Evolutionary conservation across 2,329 filamentous ascomycete genomes (phyloP).

Genomic region (Diplodia intermedia): DNA sequence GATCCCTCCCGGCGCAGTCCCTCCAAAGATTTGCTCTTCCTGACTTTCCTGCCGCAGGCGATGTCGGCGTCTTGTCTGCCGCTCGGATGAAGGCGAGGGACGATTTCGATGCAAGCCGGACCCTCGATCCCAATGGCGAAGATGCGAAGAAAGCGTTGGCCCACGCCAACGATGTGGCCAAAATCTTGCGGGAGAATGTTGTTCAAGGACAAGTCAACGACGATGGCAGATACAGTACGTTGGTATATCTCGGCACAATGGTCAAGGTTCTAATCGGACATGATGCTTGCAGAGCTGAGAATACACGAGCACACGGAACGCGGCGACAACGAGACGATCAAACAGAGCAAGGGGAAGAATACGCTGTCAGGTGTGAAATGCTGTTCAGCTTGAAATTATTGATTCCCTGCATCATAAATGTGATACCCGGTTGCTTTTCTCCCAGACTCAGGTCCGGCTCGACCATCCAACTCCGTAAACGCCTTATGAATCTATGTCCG

Average conservation of each 20-base stretch:
- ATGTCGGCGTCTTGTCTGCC: slow-evolving; percentile 70
- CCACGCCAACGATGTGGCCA: slow-evolving; percentile 82
- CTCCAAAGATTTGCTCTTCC: background rate
- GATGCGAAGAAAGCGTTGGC: slow-evolving; percentile 70
- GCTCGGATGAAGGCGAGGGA: slow-evolving; percentile 75
- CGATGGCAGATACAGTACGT: slow-evolving; percentile 67
- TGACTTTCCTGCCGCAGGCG: slow-evolving; percentile 62
- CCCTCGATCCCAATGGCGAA: slow-evolving; percentile 63
- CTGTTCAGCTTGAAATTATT: slow-evolving; percentile 43
- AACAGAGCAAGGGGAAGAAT: slow-evolving; percentile 61
- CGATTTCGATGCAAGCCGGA: slow-evolving; percentile 73
- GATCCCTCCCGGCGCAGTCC: slow-evolving; percentile 17
- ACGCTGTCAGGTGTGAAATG: slow-evolving; percentile 46
- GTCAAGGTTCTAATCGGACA: slow-evolving; percentile 32
- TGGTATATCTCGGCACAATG: background rate
- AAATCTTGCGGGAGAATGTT: slow-evolving; percentile 80
- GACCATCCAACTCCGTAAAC: slow-evolving; percentile 37
- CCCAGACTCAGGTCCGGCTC: background rate
- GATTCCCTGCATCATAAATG: slow-evolving; percentile 13
- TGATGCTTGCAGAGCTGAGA: slow-evolving; percentile 68
- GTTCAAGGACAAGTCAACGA: slow-evolving; percentile 73
- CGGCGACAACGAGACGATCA: slow-evolving; percentile 91
- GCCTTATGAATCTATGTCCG: slow-evolving; percentile 30
- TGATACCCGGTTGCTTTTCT: slow-evolving; percentile 28
- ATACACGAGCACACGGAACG: slow-evolving; percentile 93